A percentile compares a stretch with the other conserved stretches of the same genome.
phyloP scores from a whole-genome alignment of 805 yeast species.

The Saccharomycopsis microspora region DNA sequence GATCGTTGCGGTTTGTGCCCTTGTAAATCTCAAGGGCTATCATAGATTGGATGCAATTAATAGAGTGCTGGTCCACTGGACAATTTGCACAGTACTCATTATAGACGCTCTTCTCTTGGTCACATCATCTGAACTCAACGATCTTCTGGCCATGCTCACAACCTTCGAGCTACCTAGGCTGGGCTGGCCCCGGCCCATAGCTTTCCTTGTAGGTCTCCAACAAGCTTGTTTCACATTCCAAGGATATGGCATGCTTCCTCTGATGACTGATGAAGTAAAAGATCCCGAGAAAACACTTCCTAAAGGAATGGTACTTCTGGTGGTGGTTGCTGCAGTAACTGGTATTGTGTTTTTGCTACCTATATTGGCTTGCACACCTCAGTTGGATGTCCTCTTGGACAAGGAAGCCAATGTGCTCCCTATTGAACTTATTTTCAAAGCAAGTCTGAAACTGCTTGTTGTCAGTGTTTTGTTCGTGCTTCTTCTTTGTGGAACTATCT shows the following conservation, averaged over 20 bases:
- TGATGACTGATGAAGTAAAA: constrained; percentile 74
- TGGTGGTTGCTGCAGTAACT: constrained; percentile 49
- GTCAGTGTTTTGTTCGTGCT: constrained; percentile 61
- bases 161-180: constrained; percentile 61
- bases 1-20: constrained; percentile 47
- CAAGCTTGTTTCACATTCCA: constrained; percentile 71
- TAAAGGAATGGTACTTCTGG: constrained; percentile 57
- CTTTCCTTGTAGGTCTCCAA: constrained; percentile 69
- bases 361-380: constrained; percentile 60
- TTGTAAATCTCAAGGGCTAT: constrained; percentile 52
- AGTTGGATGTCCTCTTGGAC: constrained; percentile 42
- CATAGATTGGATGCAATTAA: constrained; percentile 52
- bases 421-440: constrained; percentile 62
- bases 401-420: constrained; percentile 63
- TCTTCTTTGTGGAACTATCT: constrained; percentile 54
- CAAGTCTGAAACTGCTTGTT: constrained; percentile 55
- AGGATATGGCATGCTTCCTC: constrained; percentile 74
- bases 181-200: constrained; percentile 64
- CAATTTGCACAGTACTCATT: constrained; percentile 54
- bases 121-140: constrained; percentile 47
- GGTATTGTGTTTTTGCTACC: constrained; percentile 70
- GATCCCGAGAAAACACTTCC: constrained; percentile 68
- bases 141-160: constrained; percentile 47
- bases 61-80: constrained; percentile 64
- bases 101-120: constrained; percentile 53